phyloP scores from a whole-genome alignment of 768 basidiomycete species.

The Psilocybe subaeruginosa region DNA sequence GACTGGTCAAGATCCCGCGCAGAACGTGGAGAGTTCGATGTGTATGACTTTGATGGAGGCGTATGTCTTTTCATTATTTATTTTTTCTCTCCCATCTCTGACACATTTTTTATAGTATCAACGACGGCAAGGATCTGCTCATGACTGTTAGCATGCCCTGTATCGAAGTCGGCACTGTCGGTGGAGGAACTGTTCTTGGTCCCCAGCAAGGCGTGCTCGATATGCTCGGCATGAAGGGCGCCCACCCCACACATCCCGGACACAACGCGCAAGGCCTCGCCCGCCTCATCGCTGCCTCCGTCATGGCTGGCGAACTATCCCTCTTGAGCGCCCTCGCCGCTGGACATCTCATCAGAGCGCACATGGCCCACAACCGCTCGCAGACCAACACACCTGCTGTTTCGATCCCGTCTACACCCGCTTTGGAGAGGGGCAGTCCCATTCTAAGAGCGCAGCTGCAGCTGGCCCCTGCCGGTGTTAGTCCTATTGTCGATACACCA shows the following conservation, averaged over 20 bases:
- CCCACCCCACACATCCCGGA: slow-evolving; percentile 85
- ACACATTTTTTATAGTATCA: slow-evolving; percentile 54
- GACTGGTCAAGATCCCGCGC: slow-evolving; percentile 98
- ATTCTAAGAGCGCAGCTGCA: slow-evolving; percentile 9
- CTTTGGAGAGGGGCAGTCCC: slow-evolving; percentile 8
- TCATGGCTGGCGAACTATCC: slow-evolving; percentile 97
- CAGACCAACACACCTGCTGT: slow-evolving; percentile 76
- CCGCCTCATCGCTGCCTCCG: slow-evolving; percentile 85
- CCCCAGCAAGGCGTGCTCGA: slow-evolving; percentile 92
- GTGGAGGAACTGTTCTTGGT: slow-evolving; percentile 90
- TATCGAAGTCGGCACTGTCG: slow-evolving; percentile 97
- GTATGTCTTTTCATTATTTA: slow-evolving; percentile 51
- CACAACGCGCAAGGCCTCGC: slow-evolving; percentile 90
- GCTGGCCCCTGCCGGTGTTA: background rate
- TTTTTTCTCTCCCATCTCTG: background rate
- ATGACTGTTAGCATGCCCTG: slow-evolving; percentile 98
- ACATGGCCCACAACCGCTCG: slow-evolving; percentile 90
- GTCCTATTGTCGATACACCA: background rate
- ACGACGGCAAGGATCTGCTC: slow-evolving; percentile 87
- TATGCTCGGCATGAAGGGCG: slow-evolving; percentile 91
- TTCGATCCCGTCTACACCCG: slow-evolving; percentile 66
- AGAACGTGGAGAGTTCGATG: slow-evolving; percentile 98
- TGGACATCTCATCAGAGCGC: slow-evolving; percentile 92
- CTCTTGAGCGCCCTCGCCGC: slow-evolving; percentile 92
- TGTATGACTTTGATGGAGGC: slow-evolving; percentile 99